Evolutionary conservation across 139 green algal genomes (phyloP), one percentile per base, ranked within the genome.

Genomic region (Nannochloris sp.): DNA sequence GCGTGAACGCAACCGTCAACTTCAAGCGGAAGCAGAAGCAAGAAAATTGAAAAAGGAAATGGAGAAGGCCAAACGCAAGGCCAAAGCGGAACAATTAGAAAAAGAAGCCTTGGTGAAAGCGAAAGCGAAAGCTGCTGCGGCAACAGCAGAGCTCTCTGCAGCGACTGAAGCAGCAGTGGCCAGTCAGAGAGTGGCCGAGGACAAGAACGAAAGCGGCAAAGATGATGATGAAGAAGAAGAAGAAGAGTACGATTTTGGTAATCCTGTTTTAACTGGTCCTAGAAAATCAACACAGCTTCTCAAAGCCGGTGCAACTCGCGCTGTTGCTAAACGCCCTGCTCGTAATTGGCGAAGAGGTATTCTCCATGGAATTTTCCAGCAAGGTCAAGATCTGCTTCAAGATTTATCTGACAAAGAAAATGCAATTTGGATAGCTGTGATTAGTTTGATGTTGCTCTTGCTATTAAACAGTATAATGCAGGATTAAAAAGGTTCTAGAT

Each of bases 1-100:
- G 53, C 64, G 54, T 3, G 64, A 71, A 57, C 64, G 29, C 36
- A 64, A 71, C 37, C 24, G 54, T 6, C 54, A 44, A 12, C 35
- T 37, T 1, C 54, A 46, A 23, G 64, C 19, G 25, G 64, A 71
- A 34, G 53, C 64, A 13, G 54, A 64, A 45, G 24, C 33, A 12
- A 42, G 64, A 24, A 71, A 71, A 45, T 24, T 6, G 29, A 27
- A 34, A 3, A 54, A 39, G 36, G 23, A 53, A 45, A 19, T n/a
- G 35, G 64, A 71, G 27, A 55, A 56, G 53, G 53, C 42, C 42
- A 19, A 19, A 19, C 42, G 42, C 42, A 19, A 19, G 19, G 42
- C 19, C 19, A 51, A 51, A 51, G 42, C 42, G 42, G 42, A 19
- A 19, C 19, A 51, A 19, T 19, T 19, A 19, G 42, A 51, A 19